Percentiles rank a stretch among this genome's conserved stretches.
Evolutionary conservation across 345 rosid genomes (phyloP).

Genomic region (Aquilaria yunnanensis): DNA sequence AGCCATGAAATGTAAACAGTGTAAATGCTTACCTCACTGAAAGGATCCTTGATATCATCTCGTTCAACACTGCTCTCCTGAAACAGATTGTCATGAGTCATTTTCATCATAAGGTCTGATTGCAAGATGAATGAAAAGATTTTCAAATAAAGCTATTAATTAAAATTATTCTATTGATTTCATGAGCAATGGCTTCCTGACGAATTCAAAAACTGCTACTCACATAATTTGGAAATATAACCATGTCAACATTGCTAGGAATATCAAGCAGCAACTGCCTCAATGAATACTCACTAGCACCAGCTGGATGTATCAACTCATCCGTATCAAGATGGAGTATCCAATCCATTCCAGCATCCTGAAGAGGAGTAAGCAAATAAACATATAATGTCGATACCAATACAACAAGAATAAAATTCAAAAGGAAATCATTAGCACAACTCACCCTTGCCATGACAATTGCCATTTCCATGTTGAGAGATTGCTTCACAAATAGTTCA

Average conservation of each 20-base stretch:
- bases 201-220: constrained; percentile 29
- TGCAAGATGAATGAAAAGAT: constrained; percentile 3
- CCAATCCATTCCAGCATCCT: constrained; percentile 93
- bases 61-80: constrained; percentile 93
- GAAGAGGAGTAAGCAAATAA: constrained; percentile 8
- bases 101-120: constrained; percentile 5
- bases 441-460: constrained; percentile 99
- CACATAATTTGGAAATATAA: constrained; percentile 93
- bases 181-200: not conserved
- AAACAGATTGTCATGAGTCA: not conserved
- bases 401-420: constrained; percentile 14
- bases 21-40: constrained; percentile 60
- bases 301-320: constrained; percentile 89
- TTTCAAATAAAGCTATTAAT: not conserved
- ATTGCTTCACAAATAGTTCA: constrained; percentile 95
- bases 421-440: constrained; percentile 5
- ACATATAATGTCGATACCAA: constrained; percentile 4
- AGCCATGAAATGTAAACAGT: too few relatives aligned
- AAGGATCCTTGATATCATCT: constrained; percentile 89
- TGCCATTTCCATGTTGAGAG: constrained; percentile 99
- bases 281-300: constrained; percentile 82
- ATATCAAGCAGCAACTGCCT: constrained; percentile 78
- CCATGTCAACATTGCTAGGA: constrained; percentile 85
- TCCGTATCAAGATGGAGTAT: constrained; percentile 96
- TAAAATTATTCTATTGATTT: constrained; percentile 2